These are phyloP conservation scores for Paracorniculantispora psalliotae DNA, from an alignment of 2,329 filamentous ascomycete genomes.

Conservation along the genomic window DNA sequence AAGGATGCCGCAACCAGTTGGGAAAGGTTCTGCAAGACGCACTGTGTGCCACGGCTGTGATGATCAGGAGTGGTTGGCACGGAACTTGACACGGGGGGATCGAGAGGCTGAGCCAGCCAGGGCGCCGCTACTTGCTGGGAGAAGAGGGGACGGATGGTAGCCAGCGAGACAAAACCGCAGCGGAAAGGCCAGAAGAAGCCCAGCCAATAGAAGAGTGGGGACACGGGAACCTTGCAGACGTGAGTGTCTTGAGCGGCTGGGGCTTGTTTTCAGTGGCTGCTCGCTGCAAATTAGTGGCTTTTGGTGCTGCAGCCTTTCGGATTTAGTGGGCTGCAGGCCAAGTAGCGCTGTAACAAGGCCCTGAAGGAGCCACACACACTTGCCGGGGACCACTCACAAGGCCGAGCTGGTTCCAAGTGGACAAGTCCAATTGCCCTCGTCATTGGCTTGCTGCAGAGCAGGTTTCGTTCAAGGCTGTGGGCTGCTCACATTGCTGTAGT, in stretches of 20 bases:
- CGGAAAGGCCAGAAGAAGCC: not conserved
- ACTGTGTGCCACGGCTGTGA: not conserved
- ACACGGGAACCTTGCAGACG: not conserved
- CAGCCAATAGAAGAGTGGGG: constrained; percentile 8
- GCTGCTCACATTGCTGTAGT: too few species aligned
- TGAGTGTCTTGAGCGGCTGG: not conserved
- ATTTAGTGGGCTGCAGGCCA: too few species aligned
- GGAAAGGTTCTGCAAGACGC: not conserved
- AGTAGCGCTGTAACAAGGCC: too few species aligned
- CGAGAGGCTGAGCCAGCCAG: constrained; percentile 10
- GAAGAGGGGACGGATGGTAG: not conserved
- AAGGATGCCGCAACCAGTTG: not conserved
- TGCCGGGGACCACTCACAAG: too few species aligned
- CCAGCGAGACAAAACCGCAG: not conserved
- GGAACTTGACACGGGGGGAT: constrained; percentile 12
- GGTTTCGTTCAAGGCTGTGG: too few species aligned
- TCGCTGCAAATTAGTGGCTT: too few species aligned
- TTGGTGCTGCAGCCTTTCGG: too few species aligned
- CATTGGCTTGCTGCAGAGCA: too few species aligned
- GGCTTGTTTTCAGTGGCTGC: not conserved
- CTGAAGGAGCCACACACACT: too few species aligned
- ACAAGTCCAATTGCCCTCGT: too few species aligned
- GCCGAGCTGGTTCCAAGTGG: too few species aligned
- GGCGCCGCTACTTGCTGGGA: not conserved
- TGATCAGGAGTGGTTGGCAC: constrained; percentile 13